Conservation (phyloP, 768 basidiomycete species). For the Leccinum truebloodii region DNA sequence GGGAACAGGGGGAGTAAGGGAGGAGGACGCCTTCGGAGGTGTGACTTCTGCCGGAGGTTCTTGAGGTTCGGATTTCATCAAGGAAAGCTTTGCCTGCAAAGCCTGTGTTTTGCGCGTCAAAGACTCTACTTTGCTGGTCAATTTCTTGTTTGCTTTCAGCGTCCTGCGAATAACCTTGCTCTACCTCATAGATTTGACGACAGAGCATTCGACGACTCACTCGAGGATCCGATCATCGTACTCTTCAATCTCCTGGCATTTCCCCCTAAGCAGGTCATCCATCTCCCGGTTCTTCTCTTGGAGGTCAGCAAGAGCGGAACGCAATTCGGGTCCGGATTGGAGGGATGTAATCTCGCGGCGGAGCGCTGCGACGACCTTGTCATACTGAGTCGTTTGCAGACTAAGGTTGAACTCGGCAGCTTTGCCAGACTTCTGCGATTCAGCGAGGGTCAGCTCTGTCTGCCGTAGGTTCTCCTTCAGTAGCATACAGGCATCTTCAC, state of each 20-base stretch:
- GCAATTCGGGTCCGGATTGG: conserved; percentile 54
- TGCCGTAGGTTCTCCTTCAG: conserved; percentile 44
- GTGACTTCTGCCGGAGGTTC: conserved; percentile 11
- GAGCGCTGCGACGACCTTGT: conserved; percentile 59
- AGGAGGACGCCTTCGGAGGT: conserved; percentile 9
- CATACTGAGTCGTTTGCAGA: conserved; percentile 65
- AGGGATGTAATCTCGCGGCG: conserved; percentile 56
- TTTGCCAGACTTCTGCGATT: conserved; percentile 57
- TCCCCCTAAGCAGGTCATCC: conserved; percentile 68
- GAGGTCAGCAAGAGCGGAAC: conserved; percentile 55
- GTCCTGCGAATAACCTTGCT: conserved; percentile 45
- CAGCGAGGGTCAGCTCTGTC: conserved; percentile 45
- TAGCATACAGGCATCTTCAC: conserved; percentile 45
- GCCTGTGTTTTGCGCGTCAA: conserved; percentile 73
- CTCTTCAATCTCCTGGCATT: conserved; percentile 79
- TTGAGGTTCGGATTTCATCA: conserved; percentile 45
- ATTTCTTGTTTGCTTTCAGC: conserved; percentile 79
- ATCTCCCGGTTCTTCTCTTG: conserved; percentile 73
- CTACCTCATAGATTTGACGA: conserved; percentile 6
- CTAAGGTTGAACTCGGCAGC: conserved; percentile 66
- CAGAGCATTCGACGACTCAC: conserved; percentile 38
- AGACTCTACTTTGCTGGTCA: conserved; percentile 66
- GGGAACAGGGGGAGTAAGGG: conserved; percentile 14
- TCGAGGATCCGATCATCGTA: conserved; percentile 81
- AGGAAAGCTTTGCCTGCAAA: conserved; percentile 65